Percentiles rank a stretch among this genome's conserved stretches.
Conservation (phyloP, 768 basidiomycete genomes). For the Auricularia heimuer region DNA sequence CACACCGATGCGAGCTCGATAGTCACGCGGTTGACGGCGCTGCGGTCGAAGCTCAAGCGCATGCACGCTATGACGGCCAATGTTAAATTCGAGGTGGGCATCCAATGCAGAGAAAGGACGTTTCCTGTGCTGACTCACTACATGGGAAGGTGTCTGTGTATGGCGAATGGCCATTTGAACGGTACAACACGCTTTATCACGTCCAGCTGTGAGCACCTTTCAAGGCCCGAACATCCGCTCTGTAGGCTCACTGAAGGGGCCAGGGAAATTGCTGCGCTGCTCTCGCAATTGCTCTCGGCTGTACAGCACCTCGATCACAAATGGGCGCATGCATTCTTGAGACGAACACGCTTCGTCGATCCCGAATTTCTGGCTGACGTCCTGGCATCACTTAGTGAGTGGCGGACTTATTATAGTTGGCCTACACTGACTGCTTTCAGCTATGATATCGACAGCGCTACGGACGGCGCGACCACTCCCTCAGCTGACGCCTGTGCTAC, state of each 20-base stretch:
- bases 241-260: conserved; percentile 13
- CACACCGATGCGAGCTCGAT: conserved; percentile 46
- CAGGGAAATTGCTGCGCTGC: conserved; percentile 57
- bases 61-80: conserved; percentile 47
- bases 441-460: conserved; percentile 67
- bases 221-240: not conserved
- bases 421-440: conserved; percentile 23
- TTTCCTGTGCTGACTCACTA: not conserved
- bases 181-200: conserved; percentile 62
- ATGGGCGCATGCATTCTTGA: conserved; percentile 70
- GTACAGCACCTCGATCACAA: conserved; percentile 61
- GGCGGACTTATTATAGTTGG: too few relatives aligned
- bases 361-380: conserved; percentile 78
- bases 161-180: conserved; percentile 70
- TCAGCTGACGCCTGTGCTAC: conserved; percentile 75
- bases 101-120: not conserved
- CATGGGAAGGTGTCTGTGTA: conserved; percentile 53
- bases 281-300: conserved; percentile 68
- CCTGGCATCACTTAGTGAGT: conserved; percentile 67
- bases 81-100: conserved; percentile 51
- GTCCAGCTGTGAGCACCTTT: conserved; percentile 46
- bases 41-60: conserved; percentile 62
- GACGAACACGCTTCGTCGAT: conserved; percentile 65
- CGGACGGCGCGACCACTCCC: conserved; percentile 68
- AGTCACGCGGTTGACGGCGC: conserved; percentile 56